Conservation (phyloP, 2,329 filamentous ascomycete genomes). For the Aurifilum marmelostoma region DNA sequence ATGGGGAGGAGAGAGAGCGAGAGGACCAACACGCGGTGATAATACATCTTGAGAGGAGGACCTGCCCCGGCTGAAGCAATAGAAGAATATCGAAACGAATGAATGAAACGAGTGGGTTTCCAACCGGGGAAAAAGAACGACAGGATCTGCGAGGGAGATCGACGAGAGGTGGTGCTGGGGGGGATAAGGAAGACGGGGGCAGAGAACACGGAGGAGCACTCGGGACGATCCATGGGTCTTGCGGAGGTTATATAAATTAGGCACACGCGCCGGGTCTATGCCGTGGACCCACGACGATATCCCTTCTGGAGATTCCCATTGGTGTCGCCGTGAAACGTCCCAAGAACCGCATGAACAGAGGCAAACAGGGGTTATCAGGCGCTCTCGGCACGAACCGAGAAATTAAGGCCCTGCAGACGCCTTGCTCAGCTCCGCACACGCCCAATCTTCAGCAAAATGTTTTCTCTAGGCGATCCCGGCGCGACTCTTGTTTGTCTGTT, state of each 20-base stretch:
- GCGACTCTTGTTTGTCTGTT: not conserved
- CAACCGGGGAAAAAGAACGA: conserved; percentile 21
- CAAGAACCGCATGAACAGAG: not conserved
- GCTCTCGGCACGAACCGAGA: conserved; percentile 27
- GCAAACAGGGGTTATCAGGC: conserved; percentile 14
- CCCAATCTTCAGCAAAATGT: conserved; percentile 7
- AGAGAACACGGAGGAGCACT: conserved; percentile 12
- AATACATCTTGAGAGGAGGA: conserved; percentile 26
- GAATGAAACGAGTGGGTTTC: conserved; percentile 27
- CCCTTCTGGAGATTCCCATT: not conserved
- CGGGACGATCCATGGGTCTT: conserved; percentile 6
- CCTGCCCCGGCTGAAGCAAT: conserved; percentile 23
- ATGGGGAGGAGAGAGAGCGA: conserved; percentile 18
- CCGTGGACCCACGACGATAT: not conserved
- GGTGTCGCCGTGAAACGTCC: conserved; percentile 3
- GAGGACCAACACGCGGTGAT: conserved; percentile 21
- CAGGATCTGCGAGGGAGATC: conserved; percentile 27
- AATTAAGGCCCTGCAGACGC: conserved; percentile 25
- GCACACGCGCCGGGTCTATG: conserved; percentile 2
- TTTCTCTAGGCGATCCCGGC: not conserved
- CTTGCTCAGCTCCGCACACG: conserved; percentile 19
- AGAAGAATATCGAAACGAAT: conserved; percentile 15
- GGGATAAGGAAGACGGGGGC: not conserved
- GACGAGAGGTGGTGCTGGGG: conserved; percentile 8
- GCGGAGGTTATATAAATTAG: conserved; percentile 8